These are phyloP conservation scores for Nicotiana rustica DNA, from an alignment of 305 asterid genomes.

Conservation along the genomic window DNA sequence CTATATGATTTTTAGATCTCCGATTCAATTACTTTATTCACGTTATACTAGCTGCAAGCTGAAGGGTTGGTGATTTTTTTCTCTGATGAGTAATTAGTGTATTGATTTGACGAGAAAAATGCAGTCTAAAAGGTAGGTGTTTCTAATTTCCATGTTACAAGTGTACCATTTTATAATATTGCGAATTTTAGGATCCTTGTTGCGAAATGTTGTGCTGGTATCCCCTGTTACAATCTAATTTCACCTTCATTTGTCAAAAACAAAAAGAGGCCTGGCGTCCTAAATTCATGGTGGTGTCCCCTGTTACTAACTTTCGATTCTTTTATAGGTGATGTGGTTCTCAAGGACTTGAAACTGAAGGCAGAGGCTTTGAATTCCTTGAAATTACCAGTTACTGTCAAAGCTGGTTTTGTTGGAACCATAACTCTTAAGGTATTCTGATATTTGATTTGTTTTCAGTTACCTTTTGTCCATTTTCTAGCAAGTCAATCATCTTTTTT, in stretches of 20 bases:
- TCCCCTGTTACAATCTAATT: no score
- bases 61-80: background rate
- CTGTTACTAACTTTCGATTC: constrained; percentile 23
- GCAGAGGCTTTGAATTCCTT: constrained; percentile 94
- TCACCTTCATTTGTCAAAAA: background rate
- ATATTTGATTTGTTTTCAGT: constrained; percentile 21
- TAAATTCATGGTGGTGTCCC: constrained; percentile 35
- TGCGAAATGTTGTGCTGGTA: background rate
- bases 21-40: constrained; percentile 6
- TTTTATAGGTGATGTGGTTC: constrained; percentile 91
- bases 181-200: background rate
- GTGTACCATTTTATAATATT: constrained; percentile 9
- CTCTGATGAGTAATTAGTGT: background rate
- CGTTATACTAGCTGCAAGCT: background rate
- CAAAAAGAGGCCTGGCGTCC: background rate
- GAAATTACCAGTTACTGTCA: constrained; percentile 93
- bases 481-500: background rate
- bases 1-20: background rate
- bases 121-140: background rate
- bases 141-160: constrained; percentile 14
- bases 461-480: background rate
- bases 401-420: constrained; percentile 95
- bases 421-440: constrained; percentile 87
- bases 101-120: background rate
- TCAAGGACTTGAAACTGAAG: constrained; percentile 88